Evolutionary conservation across 805 yeast species (phyloP).

Genomic region (Myxozyma mucilagina): DNA sequence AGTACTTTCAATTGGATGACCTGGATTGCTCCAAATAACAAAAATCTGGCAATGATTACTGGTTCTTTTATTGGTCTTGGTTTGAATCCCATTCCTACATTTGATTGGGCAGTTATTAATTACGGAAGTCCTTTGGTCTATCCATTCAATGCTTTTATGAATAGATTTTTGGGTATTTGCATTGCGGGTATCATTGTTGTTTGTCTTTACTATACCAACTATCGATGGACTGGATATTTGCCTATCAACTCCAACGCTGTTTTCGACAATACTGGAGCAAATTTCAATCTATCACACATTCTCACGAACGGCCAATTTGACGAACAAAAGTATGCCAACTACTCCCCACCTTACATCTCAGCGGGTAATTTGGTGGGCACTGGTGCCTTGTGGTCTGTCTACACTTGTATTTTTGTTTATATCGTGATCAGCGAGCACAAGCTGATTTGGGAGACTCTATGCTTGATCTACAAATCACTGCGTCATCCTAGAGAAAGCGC

Average conservation of each 20-base stretch:
- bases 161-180: slow-evolving; percentile 43
- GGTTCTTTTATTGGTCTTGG: slow-evolving; percentile 49
- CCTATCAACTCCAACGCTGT: slow-evolving; percentile 51
- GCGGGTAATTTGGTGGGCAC: slow-evolving; percentile 53
- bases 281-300: slow-evolving; percentile 53
- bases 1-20: slow-evolving; percentile 59
- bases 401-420: slow-evolving; percentile 17
- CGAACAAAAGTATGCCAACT: slow-evolving; percentile 46
- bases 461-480: slow-evolving; percentile 31
- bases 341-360: slow-evolving; percentile 60
- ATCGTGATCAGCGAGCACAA: slow-evolving; percentile 12
- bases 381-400: slow-evolving; percentile 18
- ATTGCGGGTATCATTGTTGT: slow-evolving; percentile 37
- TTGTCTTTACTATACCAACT: slow-evolving; percentile 48
- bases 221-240: slow-evolving; percentile 51
- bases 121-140: slow-evolving; percentile 7
- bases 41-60: slow-evolving; percentile 51
- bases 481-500: slow-evolving; percentile 36
- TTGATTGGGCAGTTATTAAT: slow-evolving; percentile 43
- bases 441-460: slow-evolving; percentile 41
- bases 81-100: slow-evolving; percentile 44
- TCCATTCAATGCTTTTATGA: slow-evolving; percentile 47
- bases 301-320: slow-evolving; percentile 51
- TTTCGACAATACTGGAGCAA: slow-evolving; percentile 34
- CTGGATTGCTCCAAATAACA: slow-evolving; percentile 57